These are phyloP conservation scores for Cadophora luteo-olivacea DNA, from an alignment of 2,329 filamentous ascomycete species.

Conservation along the genomic window DNA sequence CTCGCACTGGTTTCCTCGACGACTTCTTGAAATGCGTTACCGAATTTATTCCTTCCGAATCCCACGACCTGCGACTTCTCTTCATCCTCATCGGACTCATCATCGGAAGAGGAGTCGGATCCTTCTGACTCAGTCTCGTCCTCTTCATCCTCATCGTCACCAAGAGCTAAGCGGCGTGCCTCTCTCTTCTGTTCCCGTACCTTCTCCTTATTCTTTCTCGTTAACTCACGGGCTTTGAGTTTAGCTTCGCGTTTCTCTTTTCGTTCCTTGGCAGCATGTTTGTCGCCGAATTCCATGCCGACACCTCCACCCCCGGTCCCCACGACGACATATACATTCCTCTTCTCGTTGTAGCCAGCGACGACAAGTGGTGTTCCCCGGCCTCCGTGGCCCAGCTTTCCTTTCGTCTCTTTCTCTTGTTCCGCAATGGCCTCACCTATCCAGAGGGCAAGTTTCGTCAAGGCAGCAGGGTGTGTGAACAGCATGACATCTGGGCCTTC, in stretches of 20 bases:
- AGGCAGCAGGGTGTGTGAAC: slow-evolving; percentile 89
- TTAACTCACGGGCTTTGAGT: slow-evolving; percentile 66
- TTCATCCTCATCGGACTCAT: slow-evolving; percentile 59
- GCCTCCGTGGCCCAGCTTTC: slow-evolving; percentile 70
- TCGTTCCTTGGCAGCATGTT: slow-evolving; percentile 68
- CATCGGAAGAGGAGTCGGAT: slow-evolving; percentile 51
- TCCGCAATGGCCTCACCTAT: slow-evolving; percentile 90
- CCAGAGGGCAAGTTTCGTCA: slow-evolving; percentile 95
- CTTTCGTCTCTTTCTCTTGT: slow-evolving; percentile 80
- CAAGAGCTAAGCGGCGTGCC: slow-evolving; percentile 58
- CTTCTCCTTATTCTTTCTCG: slow-evolving; percentile 61
- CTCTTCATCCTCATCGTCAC: slow-evolving; percentile 55
- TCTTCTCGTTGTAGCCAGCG: slow-evolving; percentile 84
- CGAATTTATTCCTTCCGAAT: slow-evolving; percentile 87
- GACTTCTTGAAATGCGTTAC: slow-evolving; percentile 94
- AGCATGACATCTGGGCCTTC: slow-evolving; percentile 91
- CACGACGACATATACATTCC: slow-evolving; percentile 90
- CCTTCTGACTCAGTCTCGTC: slow-evolving; percentile 61
- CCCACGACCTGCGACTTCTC: slow-evolving; percentile 63
- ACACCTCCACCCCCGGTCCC: slow-evolving; percentile 82
- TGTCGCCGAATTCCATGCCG: slow-evolving; percentile 70
- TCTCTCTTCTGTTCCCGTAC: slow-evolving; percentile 66
- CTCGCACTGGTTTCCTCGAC: slow-evolving; percentile 88
- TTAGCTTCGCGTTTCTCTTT: slow-evolving; percentile 69
- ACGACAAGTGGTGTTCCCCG: slow-evolving; percentile 87